Evolutionary conservation across 1,139 yeast genomes (phyloP).

Genomic region (Geotrichum candidum): DNA sequence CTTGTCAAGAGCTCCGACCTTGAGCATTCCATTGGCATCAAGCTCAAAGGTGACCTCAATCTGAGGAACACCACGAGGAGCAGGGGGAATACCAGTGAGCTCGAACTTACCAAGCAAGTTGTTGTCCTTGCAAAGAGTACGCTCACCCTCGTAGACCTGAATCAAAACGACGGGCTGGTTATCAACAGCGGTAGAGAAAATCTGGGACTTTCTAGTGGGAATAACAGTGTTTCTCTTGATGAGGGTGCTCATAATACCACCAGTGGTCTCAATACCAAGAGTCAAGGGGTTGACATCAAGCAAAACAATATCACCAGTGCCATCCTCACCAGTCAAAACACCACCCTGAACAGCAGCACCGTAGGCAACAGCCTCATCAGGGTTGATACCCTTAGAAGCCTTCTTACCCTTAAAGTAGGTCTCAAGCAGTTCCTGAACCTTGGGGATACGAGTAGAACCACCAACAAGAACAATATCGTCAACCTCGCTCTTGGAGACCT

Average conservation of each 20-base stretch:
- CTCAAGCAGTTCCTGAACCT: conserved; percentile 87
- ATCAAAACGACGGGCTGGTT: conserved; percentile 96
- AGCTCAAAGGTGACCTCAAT: conserved; percentile 92
- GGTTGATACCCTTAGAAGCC: conserved; percentile 93
- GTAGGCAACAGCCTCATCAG: conserved; percentile 97
- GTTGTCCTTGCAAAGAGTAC: conserved; percentile 93
- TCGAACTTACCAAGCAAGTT: conserved; percentile 94
- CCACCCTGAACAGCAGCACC: conserved; percentile 99
- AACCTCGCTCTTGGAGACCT: conserved; percentile 71
- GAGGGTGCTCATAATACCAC: conserved; percentile 96
- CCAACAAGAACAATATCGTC: conserved; percentile 94
- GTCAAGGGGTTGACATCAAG: conserved; percentile 93
- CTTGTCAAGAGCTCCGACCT: conserved; percentile 90
- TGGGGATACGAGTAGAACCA: conserved; percentile 98
- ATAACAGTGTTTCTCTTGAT: conserved; percentile 95
- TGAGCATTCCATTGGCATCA: conserved; percentile 93
- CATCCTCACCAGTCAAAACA: conserved; percentile 81
- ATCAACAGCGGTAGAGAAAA: conserved; percentile 94
- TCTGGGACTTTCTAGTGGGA: conserved; percentile 95
- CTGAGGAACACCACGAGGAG: conserved; percentile 98
- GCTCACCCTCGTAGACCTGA: conserved; percentile 96
- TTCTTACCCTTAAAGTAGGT: conserved; percentile 86
- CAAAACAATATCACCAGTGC: conserved; percentile 77
- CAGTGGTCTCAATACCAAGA: conserved; percentile 93
- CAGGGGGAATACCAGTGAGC: conserved; percentile 92